Evolutionary conservation across 1,284 basidiomycete species (phyloP).

Genomic region (Termitomyces sp.): DNA sequence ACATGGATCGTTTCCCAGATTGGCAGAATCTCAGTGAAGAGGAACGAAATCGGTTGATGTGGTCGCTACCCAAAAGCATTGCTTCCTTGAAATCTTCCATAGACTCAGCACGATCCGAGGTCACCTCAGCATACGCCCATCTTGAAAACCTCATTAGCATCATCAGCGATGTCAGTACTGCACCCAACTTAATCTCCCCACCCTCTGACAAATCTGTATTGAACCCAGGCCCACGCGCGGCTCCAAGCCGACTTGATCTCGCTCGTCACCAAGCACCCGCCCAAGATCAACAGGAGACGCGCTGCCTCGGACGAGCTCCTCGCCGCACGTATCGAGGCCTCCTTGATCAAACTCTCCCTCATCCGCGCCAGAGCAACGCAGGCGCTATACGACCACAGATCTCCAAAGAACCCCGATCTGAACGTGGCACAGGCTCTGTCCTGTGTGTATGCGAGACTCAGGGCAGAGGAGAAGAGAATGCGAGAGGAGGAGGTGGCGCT

Average conservation of each 20-base stretch:
- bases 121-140: slow-evolving; percentile 1
- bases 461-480: slow-evolving; percentile 31
- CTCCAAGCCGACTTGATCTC: slow-evolving; percentile 27
- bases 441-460: slow-evolving; percentile 28
- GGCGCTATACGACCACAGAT: slow-evolving; percentile 33
- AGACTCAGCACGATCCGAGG: slow-evolving; percentile 6
- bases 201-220: not conserved
- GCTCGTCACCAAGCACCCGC: slow-evolving; percentile 26
- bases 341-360: slow-evolving; percentile 43
- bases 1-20: not conserved
- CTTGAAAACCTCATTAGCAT: slow-evolving; percentile 8
- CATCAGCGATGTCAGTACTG: slow-evolving; percentile 4
- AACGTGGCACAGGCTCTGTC: slow-evolving; percentile 30
- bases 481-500: slow-evolving; percentile 32
- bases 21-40: slow-evolving; percentile 9
- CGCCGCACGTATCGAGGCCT: slow-evolving; percentile 39
- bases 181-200: not conserved
- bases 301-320: slow-evolving; percentile 32
- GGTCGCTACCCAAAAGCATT: slow-evolving; percentile 10
- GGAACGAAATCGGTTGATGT: not conserved
- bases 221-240: slow-evolving; percentile 27
- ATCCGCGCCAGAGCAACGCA: slow-evolving; percentile 34
- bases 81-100: slow-evolving; percentile 3
- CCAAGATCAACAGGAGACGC: slow-evolving; percentile 22
- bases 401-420: slow-evolving; percentile 16